Percentiles rank a stretch among this genome's conserved stretches.
Conservation (phyloP, 2,329 filamentous ascomycete genomes). For the Penicillium sp. region DNA sequence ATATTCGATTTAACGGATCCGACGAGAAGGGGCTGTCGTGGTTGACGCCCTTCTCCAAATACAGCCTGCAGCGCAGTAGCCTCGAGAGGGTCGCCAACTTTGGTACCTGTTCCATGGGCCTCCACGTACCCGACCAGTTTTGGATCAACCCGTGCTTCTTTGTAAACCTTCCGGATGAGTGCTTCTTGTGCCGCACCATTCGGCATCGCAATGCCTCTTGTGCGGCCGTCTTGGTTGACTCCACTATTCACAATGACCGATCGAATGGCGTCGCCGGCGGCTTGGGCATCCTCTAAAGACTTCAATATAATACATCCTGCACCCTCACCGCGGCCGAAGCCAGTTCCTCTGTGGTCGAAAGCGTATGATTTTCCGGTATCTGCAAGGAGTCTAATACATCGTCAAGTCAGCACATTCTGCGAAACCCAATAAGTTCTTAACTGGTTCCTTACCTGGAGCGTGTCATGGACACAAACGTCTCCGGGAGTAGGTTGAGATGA, state of each 20-base stretch:
- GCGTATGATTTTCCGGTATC: conserved; percentile 23
- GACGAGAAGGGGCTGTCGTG: conserved; percentile 22
- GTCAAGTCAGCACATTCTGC: neutral
- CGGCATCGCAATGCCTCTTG: conserved; percentile 26
- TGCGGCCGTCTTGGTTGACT: conserved; percentile 22
- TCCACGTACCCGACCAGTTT: conserved; percentile 35
- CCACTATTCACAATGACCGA: conserved; percentile 20
- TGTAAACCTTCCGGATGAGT: conserved; percentile 38
- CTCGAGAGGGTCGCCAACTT: conserved; percentile 33
- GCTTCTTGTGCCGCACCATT: conserved; percentile 34
- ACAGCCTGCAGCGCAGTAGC: conserved; percentile 20
- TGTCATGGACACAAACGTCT: conserved; percentile 23
- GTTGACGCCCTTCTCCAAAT: conserved; percentile 17
- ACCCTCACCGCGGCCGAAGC: conserved; percentile 37
- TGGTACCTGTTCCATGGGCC: conserved; percentile 42
- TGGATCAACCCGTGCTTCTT: conserved; percentile 33
- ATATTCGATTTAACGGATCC: conserved; percentile 31
- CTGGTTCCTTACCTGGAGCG: conserved; percentile 13
- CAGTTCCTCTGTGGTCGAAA: conserved; percentile 24
- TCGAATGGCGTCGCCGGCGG: conserved; percentile 23
- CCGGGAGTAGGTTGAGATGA: conserved; percentile 25
- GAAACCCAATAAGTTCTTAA: neutral
- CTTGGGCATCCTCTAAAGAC: conserved; percentile 23
- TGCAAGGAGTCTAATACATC: conserved; percentile 16
- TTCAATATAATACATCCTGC: conserved; percentile 26